Evolutionary conservation across 2,329 filamentous ascomycete species (phyloP), one percentile per base, ranked within the genome.

Genomic region (Fusarium begoniae): DNA sequence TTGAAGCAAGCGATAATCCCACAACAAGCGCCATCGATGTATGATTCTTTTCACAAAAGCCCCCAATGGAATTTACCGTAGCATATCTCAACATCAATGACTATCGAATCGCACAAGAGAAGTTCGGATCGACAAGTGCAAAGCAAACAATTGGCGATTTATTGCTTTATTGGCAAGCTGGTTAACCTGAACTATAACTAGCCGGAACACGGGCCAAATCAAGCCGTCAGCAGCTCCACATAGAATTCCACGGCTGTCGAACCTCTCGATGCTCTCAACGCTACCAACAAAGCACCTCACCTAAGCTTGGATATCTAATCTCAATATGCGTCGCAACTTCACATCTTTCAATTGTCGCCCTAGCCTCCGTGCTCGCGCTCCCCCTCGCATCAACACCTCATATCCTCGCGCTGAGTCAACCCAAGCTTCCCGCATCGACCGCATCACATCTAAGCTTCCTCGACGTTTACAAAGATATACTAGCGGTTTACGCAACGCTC

Each of bases 391-490:
- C 44, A 68, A 53, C 32, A 66, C 28, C 51, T 14, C 59, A 13
- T 41, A 41, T 48, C 44, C 63, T 53, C 79, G 76, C 40, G 43
- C 72, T 48, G 62, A 79, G 59, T 80, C 81, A n/a, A 76, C 80
- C n/a, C 74, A 79, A 66, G 67, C 80, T 6, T 80, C 83, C 30
- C 84, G 84, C 28, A 80, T 85, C 64, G 82, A 85, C 63, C 83
- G 83, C 45, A 82, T 90, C 78, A 84, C 89, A 28, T 69, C 83
- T 38, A 87, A 87, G 70, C 87, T 93, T 13, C 94, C 94, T 6
- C 84, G 80, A 9, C 91, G 90, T 69, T 87, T 97, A 18, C 92
- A 90, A 65, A 87, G 85, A 59, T 94, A 95, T 84, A 91, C 93
- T 2, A 83, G 85, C 2, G 90, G 90, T 2, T 89, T 99, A 7